These are phyloP conservation scores for Trapa bicornis DNA, from an alignment of 345 rosid species.

Conservation along the genomic window DNA sequence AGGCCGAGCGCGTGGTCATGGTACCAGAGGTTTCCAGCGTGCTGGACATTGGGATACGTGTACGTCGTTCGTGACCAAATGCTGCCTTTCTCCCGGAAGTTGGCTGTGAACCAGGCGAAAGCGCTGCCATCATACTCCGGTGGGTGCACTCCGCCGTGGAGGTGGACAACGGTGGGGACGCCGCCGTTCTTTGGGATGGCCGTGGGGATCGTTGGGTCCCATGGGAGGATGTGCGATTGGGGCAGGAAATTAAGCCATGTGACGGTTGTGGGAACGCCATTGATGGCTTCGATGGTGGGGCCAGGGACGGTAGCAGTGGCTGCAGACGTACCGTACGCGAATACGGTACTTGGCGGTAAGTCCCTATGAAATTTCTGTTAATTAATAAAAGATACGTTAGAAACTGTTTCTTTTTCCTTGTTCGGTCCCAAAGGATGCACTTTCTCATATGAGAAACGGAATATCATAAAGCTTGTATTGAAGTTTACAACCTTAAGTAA, in stretches of 20 bases:
- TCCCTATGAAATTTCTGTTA: constrained; percentile 74
- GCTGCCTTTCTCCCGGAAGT: constrained; percentile 44
- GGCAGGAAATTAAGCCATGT: constrained; percentile 79
- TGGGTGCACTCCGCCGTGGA: constrained; percentile 61
- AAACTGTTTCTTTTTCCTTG: not conserved
- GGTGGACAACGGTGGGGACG: constrained; percentile 76
- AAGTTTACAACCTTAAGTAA: too few relatives aligned
- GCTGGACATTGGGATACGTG: constrained; percentile 52
- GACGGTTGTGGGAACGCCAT: constrained; percentile 38
- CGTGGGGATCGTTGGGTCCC: constrained; percentile 72
- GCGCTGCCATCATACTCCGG: constrained; percentile 61
- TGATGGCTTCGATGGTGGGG: constrained; percentile 67
- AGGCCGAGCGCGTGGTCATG: constrained; percentile 78
- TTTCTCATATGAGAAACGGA: not conserved
- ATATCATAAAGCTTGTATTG: too few relatives aligned
- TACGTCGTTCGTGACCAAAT: constrained; percentile 40
- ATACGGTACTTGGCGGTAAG: constrained; percentile 61
- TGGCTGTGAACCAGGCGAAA: constrained; percentile 56
- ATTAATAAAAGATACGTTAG: not conserved
- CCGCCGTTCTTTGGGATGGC: constrained; percentile 42
- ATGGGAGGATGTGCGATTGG: constrained; percentile 57
- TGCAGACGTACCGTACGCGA: constrained; percentile 53
- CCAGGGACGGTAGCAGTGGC: constrained; percentile 55
- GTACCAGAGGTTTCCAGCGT: constrained; percentile 80
- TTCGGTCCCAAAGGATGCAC: not conserved